Conservation (phyloP, 495 filamentous ascomycete species). For the Penicilliopsis zonata region DNA sequence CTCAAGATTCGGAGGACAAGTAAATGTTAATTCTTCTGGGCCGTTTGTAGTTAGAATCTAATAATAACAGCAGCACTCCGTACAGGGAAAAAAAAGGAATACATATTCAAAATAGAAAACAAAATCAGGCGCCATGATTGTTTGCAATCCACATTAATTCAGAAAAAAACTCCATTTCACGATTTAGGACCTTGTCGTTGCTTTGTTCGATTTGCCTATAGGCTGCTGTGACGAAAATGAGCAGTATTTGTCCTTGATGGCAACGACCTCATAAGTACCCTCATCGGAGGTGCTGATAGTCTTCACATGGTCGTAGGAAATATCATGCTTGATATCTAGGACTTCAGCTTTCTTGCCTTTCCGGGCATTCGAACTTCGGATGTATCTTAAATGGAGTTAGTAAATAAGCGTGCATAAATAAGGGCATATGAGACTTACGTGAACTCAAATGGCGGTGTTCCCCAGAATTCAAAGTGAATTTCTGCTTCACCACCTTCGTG, state of each 20-base stretch:
- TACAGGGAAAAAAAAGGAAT: slow-evolving; percentile 2
- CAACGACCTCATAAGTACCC: slow-evolving; percentile 92
- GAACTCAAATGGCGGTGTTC: slow-evolving; percentile 94
- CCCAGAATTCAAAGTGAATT: slow-evolving; percentile 86
- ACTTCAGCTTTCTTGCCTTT: slow-evolving; percentile 67
- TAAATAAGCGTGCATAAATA: not conserved
- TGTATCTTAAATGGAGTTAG: slow-evolving; percentile 45
- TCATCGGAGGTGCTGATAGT: slow-evolving; percentile 75
- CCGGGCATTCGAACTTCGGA: slow-evolving; percentile 68
- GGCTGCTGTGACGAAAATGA: slow-evolving; percentile 58
- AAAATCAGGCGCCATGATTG: slow-evolving; percentile 3
- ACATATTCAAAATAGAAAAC: slow-evolving; percentile 4
- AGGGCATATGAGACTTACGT: slow-evolving; percentile 39
- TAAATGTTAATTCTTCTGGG: slow-evolving; percentile 4
- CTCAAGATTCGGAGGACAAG: slow-evolving; percentile 2
- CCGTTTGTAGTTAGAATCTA: slow-evolving; percentile 5
- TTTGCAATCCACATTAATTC: slow-evolving; percentile 9
- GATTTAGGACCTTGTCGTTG: slow-evolving; percentile 10
- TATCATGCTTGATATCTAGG: slow-evolving; percentile 79
- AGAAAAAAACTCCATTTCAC: slow-evolving; percentile 12
- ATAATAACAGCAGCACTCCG: slow-evolving; percentile 17
- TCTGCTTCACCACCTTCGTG: slow-evolving; percentile 91
- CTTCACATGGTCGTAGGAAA: slow-evolving; percentile 68
- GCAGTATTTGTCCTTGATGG: slow-evolving; percentile 87
- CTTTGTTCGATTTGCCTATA: slow-evolving; percentile 32